These are phyloP conservation scores for Lonicera japonica DNA, from an alignment of 129 eudicot genomes.

Conservation along the genomic window DNA sequence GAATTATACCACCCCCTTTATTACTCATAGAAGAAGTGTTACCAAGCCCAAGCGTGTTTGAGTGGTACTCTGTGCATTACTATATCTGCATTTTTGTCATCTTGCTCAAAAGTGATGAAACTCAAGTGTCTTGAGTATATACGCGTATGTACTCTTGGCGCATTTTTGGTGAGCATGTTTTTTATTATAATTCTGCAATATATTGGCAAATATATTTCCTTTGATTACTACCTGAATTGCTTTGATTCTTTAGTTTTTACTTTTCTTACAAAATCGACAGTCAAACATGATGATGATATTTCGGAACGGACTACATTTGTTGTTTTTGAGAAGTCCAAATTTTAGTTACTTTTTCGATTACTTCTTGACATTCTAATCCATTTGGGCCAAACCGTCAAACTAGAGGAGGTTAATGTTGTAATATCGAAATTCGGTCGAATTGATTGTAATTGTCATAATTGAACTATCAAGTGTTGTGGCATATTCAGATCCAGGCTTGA, in stretches of 20 bases:
- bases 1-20: constrained; percentile 26
- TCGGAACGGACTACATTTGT: too few species aligned
- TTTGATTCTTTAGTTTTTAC: not conserved
- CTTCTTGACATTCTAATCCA: too few species aligned
- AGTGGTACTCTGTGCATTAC: not conserved
- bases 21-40: constrained; percentile 18
- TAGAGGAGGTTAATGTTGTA: too few species aligned
- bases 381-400: too few species aligned
- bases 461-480: too few species aligned
- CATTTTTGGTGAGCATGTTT: not conserved
- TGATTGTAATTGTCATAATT: too few species aligned
- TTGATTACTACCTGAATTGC: not conserved
- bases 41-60: not conserved
- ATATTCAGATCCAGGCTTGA: too few species aligned
- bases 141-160: not conserved
- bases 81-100: not conserved
- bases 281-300: too few species aligned
- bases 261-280: too few species aligned
- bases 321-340: too few species aligned
- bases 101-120: not conserved
- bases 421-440: too few species aligned
- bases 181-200: not conserved
- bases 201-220: not conserved
- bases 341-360: too few species aligned
- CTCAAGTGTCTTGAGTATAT: not conserved